Evolutionary conservation across 1,139 yeast species (phyloP), one percentile per base, ranked within the genome.

Genomic region (Geotrichum citri-aurantii): DNA sequence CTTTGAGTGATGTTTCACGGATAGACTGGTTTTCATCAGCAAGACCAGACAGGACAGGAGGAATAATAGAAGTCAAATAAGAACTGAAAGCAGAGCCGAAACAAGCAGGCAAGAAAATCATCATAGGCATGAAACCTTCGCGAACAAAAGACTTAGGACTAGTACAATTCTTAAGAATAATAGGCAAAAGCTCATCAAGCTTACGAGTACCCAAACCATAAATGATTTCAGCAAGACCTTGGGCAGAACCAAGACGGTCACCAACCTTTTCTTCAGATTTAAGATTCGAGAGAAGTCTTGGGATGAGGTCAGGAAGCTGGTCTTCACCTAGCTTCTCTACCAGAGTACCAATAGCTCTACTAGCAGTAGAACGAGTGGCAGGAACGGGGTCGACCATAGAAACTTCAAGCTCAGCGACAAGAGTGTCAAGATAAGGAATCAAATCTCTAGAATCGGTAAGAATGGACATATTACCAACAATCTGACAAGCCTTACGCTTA

Each of bases 351-450:
- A 95, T 78, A 0, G 99, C 99, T 75, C 97, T 85, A 27, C 97
- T 93, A 27, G 98, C 99, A 42, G 97, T 95, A 1, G 98, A 95
- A 72, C 99, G 84, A 0, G 99, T 93, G 50, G 87, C 89, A 44
- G 99, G 97, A 55, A 95, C 99, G 1, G 99, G 99, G 69, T 95
- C 99, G 59, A 95, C 97, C 96, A 95, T 92, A 1, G 98, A 96
- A 50, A 81, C 79, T 71, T 93, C 97, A 61, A 95, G 81, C 67
- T 91, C 97, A 14, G 83, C 80, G 52, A 92, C 86, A 66, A 95
- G 78, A 54, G 84, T 81, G 27, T 83, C 81, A 67, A 95, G 78
- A 73, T 95, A 93, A 29, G 97, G 97, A 61, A 83, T 76, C 63
- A 95, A 79, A 71, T 95, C 99, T 65, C 82, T 84, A 26, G 90